phyloP scores from a whole-genome alignment of 2,329 filamentous ascomycete species.

The Fusarium ambrosium region DNA sequence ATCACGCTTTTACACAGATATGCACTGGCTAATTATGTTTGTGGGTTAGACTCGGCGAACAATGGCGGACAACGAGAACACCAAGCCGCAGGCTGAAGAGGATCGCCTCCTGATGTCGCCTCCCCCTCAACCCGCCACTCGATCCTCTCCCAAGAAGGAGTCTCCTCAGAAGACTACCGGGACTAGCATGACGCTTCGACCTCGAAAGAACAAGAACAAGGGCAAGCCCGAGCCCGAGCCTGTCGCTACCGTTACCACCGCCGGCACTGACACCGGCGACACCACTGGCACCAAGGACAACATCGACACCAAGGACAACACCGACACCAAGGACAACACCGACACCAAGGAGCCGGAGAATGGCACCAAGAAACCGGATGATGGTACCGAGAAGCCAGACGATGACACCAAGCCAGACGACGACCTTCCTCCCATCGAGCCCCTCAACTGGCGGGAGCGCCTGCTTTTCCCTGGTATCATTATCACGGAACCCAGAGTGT shows the following conservation, averaged over 20 bases:
- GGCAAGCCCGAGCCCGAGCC: neutral
- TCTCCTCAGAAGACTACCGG: neutral
- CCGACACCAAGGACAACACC: neutral
- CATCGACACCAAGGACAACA: neutral
- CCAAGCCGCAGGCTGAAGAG: neutral
- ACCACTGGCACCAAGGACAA: neutral
- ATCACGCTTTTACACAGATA: rapidly evolving
- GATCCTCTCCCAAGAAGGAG: neutral
- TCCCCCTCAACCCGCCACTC: neutral
- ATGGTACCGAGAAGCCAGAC: neutral
- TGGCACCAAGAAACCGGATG: neutral
- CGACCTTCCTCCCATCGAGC: neutral
- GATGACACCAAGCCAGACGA: neutral
- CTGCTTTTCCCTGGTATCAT: neutral
- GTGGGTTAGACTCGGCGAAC: neutral
- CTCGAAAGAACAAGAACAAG: neutral
- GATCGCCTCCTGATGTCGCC: neutral
- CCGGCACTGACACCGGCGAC: neutral
- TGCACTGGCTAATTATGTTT: neutral
- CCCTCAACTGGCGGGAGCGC: neutral
- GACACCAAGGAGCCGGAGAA: neutral
- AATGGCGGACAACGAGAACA: neutral
- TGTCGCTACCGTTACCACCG: neutral
- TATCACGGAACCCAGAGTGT: too few species aligned
- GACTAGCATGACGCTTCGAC: neutral